These are phyloP conservation scores for Wickerhamiella pararugosa DNA, from an alignment of 1,139 yeast species.

Conservation along the genomic window DNA sequence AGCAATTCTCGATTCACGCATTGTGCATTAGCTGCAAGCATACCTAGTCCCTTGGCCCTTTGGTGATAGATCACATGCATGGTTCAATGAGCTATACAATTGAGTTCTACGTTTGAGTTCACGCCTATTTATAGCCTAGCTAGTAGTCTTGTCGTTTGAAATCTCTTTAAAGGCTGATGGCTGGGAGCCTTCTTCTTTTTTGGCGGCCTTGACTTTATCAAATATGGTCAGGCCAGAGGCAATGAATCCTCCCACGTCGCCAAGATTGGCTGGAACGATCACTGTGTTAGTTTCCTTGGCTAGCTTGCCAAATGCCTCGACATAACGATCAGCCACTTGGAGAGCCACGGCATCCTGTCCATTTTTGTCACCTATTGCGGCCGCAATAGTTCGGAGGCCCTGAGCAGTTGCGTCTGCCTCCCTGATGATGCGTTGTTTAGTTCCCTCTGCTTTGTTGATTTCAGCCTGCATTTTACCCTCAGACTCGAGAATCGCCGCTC, in stretches of 20 bases:
- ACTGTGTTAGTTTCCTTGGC: constrained; percentile 74
- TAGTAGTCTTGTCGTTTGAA: neutral
- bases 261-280: constrained; percentile 60
- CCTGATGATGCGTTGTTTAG: constrained; percentile 48
- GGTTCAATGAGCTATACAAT: no score
- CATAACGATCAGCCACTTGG: constrained; percentile 73
- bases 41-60: no score
- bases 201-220: constrained; percentile 31
- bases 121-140: no score
- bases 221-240: constrained; percentile 66
- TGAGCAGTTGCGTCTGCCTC: constrained; percentile 67
- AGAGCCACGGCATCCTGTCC: constrained; percentile 57
- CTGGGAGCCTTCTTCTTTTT: neutral
- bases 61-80: no score
- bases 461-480: constrained; percentile 71
- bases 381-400: constrained; percentile 49
- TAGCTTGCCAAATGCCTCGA: constrained; percentile 64
- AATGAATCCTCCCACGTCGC: constrained; percentile 60
- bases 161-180: neutral
- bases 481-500: constrained; percentile 76
- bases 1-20: no score
- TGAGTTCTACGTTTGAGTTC: no score
- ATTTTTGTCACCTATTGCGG: constrained; percentile 51
- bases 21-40: no score
- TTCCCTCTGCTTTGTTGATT: constrained; percentile 77